These are phyloP conservation scores for Poa pratensis DNA, from an alignment of 176 grass and related monocot genomes.

Conservation along the genomic window DNA sequence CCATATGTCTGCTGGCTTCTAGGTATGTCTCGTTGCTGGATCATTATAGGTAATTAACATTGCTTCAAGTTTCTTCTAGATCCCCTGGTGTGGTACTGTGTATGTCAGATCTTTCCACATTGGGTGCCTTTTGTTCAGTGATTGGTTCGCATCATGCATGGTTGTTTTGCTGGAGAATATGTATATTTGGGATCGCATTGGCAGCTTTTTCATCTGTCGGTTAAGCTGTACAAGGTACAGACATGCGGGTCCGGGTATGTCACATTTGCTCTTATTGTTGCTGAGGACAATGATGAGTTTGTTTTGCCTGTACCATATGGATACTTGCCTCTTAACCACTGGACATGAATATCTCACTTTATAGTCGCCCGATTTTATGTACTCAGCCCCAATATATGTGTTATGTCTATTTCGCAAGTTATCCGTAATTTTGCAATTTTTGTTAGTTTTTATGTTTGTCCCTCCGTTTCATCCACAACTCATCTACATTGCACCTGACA, in stretches of 20 bases:
- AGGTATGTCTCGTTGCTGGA: background rate
- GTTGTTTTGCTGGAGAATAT: background rate
- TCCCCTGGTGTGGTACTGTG: background rate
- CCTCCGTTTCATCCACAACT: background rate
- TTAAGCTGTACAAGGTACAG: background rate
- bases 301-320: background rate
- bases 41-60: background rate
- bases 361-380: too few species aligned
- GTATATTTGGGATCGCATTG: background rate
- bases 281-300: background rate
- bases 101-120: background rate
- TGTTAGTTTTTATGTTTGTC: background rate
- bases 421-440: background rate
- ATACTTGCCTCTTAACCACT: background rate
- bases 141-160: background rate
- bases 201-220: background rate
- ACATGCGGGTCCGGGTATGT: background rate
- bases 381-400: too few species aligned
- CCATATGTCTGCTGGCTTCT: background rate
- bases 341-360: background rate
- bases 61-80: background rate
- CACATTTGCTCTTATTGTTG: background rate
- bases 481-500: background rate
- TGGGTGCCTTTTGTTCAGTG: background rate
- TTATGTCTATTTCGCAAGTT: too few species aligned